Conservation (phyloP, 2,329 filamentous ascomycete species). For the Samsoniella hepiali region DNA sequence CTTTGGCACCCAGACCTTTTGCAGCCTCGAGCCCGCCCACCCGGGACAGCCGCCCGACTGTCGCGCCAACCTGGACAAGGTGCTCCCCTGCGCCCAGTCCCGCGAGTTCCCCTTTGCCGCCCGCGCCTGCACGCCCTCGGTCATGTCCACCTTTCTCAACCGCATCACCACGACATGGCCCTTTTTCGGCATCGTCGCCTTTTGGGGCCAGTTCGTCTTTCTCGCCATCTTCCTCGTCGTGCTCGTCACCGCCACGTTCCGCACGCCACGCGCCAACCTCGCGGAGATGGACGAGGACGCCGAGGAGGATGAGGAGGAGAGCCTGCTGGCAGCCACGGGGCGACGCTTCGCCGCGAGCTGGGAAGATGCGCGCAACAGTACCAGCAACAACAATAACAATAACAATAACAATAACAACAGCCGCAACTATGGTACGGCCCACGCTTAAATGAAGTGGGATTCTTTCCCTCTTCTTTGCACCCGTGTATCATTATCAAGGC, state of each 20-base stretch:
- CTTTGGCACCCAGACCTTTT: slow-evolving; percentile 93
- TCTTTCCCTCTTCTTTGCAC: neutral
- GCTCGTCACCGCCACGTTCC: slow-evolving; percentile 74
- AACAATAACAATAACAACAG: slow-evolving; percentile 17
- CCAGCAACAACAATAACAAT: slow-evolving; percentile 20
- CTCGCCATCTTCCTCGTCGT: slow-evolving; percentile 79
- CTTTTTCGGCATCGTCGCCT: slow-evolving; percentile 87
- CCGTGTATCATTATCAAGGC: neutral
- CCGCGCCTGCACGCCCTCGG: slow-evolving; percentile 83
- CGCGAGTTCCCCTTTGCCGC: slow-evolving; percentile 67
- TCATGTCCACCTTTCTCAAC: slow-evolving; percentile 91
- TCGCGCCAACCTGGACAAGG: slow-evolving; percentile 62
- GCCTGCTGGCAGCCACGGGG: slow-evolving; percentile 78
- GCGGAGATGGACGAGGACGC: slow-evolving; percentile 82
- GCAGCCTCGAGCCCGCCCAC: slow-evolving; percentile 64
- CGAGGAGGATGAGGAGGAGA: slow-evolving; percentile 90
- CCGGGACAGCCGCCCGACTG: slow-evolving; percentile 73
- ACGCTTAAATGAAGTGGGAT: neutral
- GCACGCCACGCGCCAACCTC: slow-evolving; percentile 73
- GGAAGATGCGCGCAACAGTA: slow-evolving; percentile 72
- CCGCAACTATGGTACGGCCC: slow-evolving; percentile 6
- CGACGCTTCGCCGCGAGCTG: slow-evolving; percentile 81
- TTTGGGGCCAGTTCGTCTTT: slow-evolving; percentile 96
- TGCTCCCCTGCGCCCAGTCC: slow-evolving; percentile 79
- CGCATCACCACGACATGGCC: slow-evolving; percentile 91